Conservation (phyloP, 75 land plant genomes). For the Isoetes taiwanensis region DNA sequence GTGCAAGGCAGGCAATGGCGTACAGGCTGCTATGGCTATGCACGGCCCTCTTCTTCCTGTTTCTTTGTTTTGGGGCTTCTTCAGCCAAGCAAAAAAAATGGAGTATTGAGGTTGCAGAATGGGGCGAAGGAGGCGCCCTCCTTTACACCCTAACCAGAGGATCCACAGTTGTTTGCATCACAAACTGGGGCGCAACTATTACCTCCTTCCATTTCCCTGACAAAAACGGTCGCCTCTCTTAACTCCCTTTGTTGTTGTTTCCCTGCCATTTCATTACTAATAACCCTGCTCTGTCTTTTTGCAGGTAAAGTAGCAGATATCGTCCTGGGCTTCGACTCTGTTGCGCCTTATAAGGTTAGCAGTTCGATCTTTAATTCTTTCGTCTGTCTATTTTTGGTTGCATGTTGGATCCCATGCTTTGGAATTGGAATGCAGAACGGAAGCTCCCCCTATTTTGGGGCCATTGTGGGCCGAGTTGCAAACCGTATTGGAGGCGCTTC, state of each 20-base stretch:
- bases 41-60: too few species aligned
- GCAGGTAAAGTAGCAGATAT: slow-evolving; percentile 73
- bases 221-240: slow-evolving; percentile 31
- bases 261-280: background rate
- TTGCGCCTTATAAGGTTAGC: slow-evolving; percentile 70
- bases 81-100: background rate
- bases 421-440: too few species aligned
- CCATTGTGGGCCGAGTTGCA: slow-evolving; percentile 93
- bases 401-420: too few species aligned
- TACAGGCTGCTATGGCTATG: too few species aligned
- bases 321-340: slow-evolving; percentile 86
- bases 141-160: slow-evolving; percentile 56
- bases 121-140: slow-evolving; percentile 10
- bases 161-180: slow-evolving; percentile 39
- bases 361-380: too few species aligned
- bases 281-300: background rate
- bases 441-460: slow-evolving; percentile 58
- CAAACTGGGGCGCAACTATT: slow-evolving; percentile 72
- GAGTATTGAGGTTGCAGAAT: slow-evolving; percentile 10
- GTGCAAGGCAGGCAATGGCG: too few species aligned
- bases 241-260: background rate
- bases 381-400: too few species aligned
- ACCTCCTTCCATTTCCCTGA: slow-evolving; percentile 65
- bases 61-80: too few species aligned
- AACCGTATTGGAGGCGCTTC: slow-evolving; percentile 78